phyloP scores from a whole-genome alignment of 2,329 filamentous ascomycete genomes.

The Arthrobotrys entomopaga region DNA sequence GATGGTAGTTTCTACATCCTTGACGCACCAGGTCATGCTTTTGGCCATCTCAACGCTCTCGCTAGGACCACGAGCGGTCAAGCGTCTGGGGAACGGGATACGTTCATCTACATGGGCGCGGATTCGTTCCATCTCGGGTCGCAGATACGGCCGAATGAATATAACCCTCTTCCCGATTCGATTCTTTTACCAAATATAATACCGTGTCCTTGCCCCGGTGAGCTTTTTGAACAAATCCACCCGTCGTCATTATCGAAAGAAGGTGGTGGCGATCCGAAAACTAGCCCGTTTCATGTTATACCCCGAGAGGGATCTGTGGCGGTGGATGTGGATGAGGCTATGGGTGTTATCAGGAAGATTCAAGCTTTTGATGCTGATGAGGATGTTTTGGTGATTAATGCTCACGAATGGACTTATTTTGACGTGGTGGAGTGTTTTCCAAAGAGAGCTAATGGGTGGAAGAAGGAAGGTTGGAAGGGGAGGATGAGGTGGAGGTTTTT shows the following conservation, averaged over 20 bases:
- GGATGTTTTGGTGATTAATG: constrained; percentile 64
- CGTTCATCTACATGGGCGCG: constrained; percentile 67
- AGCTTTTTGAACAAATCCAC: constrained; percentile 42
- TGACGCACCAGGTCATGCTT: constrained; percentile 67
- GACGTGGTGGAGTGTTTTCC: constrained; percentile 67
- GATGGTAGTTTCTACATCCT: constrained; percentile 70
- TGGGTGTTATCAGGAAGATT: constrained; percentile 64
- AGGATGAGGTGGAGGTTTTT: constrained; percentile 67
- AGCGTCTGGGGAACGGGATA: constrained; percentile 48
- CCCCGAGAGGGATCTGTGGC: constrained; percentile 32
- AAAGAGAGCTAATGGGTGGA: constrained; percentile 65
- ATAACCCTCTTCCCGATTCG: constrained; percentile 61
- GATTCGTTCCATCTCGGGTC: constrained; percentile 65
- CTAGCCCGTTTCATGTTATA: constrained; percentile 61
- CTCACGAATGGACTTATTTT: constrained; percentile 65
- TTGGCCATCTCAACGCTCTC: constrained; percentile 67
- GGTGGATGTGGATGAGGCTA: constrained; percentile 60
- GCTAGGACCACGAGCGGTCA: constrained; percentile 58
- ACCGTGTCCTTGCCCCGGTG: constrained; percentile 40
- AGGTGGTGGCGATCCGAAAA: constrained; percentile 35
- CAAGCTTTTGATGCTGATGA: constrained; percentile 65
- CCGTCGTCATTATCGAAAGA: constrained; percentile 8
- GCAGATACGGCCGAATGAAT: constrained; percentile 64
- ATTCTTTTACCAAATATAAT: constrained; percentile 56
- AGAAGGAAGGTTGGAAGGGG: constrained; percentile 64